Conservation (phyloP, 192 early-diverging fungal species). For the Backusella parvicylindrica region DNA sequence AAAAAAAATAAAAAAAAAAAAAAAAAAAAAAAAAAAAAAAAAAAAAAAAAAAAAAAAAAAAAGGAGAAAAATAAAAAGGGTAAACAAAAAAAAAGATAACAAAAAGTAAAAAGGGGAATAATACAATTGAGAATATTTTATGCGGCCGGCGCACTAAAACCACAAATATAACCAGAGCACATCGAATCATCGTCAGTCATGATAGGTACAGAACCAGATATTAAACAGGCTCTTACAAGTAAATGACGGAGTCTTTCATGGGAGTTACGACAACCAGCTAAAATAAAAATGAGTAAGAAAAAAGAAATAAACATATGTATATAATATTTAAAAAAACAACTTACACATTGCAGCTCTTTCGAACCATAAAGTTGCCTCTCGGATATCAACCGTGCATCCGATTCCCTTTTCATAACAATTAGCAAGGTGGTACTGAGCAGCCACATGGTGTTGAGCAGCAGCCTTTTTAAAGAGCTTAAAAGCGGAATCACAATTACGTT, state of each 20-base stretch:
- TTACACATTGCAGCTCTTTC: constrained; percentile 31
- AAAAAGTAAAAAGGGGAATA: constrained; percentile 9
- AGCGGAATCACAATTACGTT: constrained; percentile 40
- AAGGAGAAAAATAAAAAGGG: too few relatives aligned
- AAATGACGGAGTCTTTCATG: constrained; percentile 30
- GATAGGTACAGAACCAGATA: constrained; percentile 7
- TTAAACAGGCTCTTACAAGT: constrained; percentile 27
- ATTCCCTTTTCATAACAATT: constrained; percentile 50
- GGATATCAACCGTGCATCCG: constrained; percentile 21
- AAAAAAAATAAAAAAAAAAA: neutral
- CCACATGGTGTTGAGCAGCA: constrained; percentile 61
- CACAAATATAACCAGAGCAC: constrained; percentile 19
- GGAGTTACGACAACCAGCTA: constrained; percentile 28
- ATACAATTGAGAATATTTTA: constrained; percentile 14
- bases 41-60: too few relatives aligned
- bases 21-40: neutral
- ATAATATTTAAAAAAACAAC: neutral
- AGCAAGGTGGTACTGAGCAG: constrained; percentile 46
- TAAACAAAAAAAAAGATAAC: neutral
- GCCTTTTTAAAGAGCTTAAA: constrained; percentile 55
- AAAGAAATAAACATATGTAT: neutral
- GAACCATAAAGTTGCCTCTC: constrained; percentile 27
- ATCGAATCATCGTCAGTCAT: constrained; percentile 9
- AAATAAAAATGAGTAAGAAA: neutral
- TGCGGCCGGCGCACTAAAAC: constrained; percentile 35